Base-by-base conservation (phyloP, 495 filamentous ascomycete species). In the Podospora appendiculata region DNA sequence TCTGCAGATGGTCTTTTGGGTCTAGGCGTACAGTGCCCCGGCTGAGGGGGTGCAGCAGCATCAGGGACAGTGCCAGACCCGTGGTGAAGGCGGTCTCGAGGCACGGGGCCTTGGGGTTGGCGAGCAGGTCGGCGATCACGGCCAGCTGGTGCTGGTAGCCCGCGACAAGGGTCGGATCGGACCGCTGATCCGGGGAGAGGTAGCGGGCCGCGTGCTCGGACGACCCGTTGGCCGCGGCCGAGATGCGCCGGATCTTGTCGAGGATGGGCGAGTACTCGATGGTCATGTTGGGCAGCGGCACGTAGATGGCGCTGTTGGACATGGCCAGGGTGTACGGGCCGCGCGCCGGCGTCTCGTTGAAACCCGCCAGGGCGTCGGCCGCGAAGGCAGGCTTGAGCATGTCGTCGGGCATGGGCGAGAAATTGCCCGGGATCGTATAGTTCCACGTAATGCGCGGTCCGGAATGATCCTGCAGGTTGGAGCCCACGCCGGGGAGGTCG, bases 41-140 rank as follows among this genome's bases (percentile, higher is more conserved):
- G 18, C 61, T 66, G 9, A 72, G 48, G 0, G 71, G 67, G 25
- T 72, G 66, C n/a, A 70, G 55, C n/a, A 45, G 42, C 17, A 58
- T 41, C 18, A 52, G 45, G 19, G 40, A 47, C 4, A 59, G 48
- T 8, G 58, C 40, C n/a, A 51, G 8, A 0, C 58, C 58, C 0
- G 48, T 36, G 8, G 47, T 48, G 10, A 67, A 60, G 3, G 69
- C 57, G 41, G 56, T 44, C 42, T 61, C 58, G 41, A 58, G 33
- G 50, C 45, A 51, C 1, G 58, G 52, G 32, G 45, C 42, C 38
- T 14, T 1, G 16, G 58, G 49, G 38, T 55, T 36, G 10, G 51
- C 48, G n/a, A 55, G 40, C n/a, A 51, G n/a, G 8, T 47, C 18
- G 34, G 58, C 52, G 2, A 58, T 40, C 10, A 45, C 17, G 0